Evolutionary conservation across 1,284 basidiomycete species (phyloP), one percentile per base, ranked within the genome.

Genomic region (Somion occarium): DNA sequence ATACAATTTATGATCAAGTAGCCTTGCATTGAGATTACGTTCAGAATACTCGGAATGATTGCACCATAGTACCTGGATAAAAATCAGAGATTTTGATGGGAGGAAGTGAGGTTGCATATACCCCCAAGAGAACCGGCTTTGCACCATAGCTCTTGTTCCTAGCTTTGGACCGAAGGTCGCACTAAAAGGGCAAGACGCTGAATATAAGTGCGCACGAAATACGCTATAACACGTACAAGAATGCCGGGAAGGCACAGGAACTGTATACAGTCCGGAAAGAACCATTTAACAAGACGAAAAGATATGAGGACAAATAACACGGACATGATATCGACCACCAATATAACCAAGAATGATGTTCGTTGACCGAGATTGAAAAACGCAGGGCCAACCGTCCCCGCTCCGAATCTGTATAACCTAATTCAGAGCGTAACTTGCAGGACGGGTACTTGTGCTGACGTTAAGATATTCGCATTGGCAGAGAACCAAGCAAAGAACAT

Each of bases 1-100:
- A 91, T 89, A 46, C 76, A 79, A 59, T 86, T 87, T 50, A 93
- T 67, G 44, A 88, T 78, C 48, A 86, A 70, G 66, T 82, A 91
- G 0, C 87, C 85, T 63, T 87, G 71, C 68, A 82, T 75, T 44
- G 77, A 73, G 45, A 82, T 57, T 2, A 83, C 79, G 58, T 89
- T 88, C 45, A 88, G 70, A n/a, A 78, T 46, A 20, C 81, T 80
- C 13, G 85, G 83, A 30, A 88, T 70, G 42, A 82, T 70, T 3
- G 79, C 76, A 1, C 79, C 82, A 56, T 79, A 82, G 62, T 82
- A 85, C 9, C 84, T 86, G 56, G n/a, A 2, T 43, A 1, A 38
- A 42, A 23, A 11, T 26, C 19, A n/a, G 7, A 9, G 20, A 5
- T 20, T 13, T 13, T 19, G 15, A 43, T 46, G 18, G 38, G 25